A percentile compares a stretch with the other conserved stretches of the same genome.
Conservation (phyloP, 331 rosid species). For the Rosa hybrid region DNA sequence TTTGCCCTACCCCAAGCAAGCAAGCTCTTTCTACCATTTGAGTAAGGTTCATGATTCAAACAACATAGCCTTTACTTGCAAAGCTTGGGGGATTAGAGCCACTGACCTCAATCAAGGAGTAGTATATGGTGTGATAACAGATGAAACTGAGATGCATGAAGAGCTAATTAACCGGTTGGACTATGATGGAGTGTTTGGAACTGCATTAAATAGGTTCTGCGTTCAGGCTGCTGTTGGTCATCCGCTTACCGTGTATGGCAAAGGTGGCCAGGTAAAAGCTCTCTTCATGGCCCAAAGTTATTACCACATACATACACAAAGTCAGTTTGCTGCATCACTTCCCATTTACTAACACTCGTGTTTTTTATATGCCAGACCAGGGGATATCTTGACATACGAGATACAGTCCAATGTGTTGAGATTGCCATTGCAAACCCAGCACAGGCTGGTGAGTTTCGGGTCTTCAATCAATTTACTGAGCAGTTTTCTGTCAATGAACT, state of each 20-base stretch:
- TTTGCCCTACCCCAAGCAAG: slow-evolving; percentile 95
- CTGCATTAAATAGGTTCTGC: slow-evolving; percentile 94
- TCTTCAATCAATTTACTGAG: slow-evolving; percentile 93
- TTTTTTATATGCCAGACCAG: slow-evolving; percentile 61
- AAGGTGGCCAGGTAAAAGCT: slow-evolving; percentile 94
- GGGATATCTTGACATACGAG: slow-evolving; percentile 95
- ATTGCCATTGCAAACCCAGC: slow-evolving; percentile 95
- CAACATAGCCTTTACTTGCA: slow-evolving; percentile 97
- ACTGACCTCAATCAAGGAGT: slow-evolving; percentile 98
- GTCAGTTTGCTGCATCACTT: background rate
- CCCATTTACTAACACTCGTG: slow-evolving; percentile 6
- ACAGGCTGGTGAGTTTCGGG: slow-evolving; percentile 77
- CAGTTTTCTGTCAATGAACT: slow-evolving; percentile 91
- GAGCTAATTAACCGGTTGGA: slow-evolving; percentile 79
- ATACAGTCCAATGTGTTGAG: slow-evolving; percentile 95
- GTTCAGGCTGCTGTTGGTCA: slow-evolving; percentile 98
- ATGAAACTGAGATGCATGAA: slow-evolving; percentile 87
- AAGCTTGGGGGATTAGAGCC: slow-evolving; percentile 99
- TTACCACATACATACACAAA: background rate
- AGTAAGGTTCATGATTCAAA: slow-evolving; percentile 97
- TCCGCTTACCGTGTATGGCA: slow-evolving; percentile 97
- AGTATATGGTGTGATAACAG: slow-evolving; percentile 85
- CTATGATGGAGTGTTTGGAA: slow-evolving; percentile 94
- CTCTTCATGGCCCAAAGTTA: background rate
- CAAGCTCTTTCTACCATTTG: slow-evolving; percentile 94